Evolutionary conservation across 2,329 filamentous ascomycete species (phyloP).

Genomic region (Blumeriella jaapii): DNA sequence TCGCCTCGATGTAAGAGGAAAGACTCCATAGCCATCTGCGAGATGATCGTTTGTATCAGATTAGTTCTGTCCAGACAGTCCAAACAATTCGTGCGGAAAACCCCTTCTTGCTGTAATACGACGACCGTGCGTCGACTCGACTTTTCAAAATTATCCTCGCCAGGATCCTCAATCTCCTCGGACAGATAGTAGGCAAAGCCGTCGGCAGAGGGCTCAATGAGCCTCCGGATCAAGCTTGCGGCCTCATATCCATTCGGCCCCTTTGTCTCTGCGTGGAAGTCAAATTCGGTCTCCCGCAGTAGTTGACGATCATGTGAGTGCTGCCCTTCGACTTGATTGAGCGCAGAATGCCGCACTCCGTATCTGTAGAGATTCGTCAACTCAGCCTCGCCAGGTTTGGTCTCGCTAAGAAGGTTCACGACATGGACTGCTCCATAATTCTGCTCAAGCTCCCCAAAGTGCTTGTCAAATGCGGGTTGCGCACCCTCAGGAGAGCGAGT

Average conservation of each 20-base stretch:
- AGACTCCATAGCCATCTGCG: conserved; percentile 78
- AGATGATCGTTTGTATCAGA: conserved; percentile 89
- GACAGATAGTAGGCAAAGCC: conserved; percentile 88
- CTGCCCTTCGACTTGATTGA: conserved; percentile 48
- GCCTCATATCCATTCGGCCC: conserved; percentile 81
- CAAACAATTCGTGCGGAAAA: conserved; percentile 91
- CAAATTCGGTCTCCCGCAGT: conserved; percentile 75
- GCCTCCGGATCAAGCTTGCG: conserved; percentile 69
- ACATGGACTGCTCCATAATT: conserved; percentile 86
- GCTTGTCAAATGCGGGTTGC: conserved; percentile 89
- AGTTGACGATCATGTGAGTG: conserved; percentile 58
- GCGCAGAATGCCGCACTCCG: conserved; percentile 62
- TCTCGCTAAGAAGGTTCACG: conserved; percentile 84
- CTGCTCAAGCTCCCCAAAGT: conserved; percentile 78
- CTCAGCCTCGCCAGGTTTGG: conserved; percentile 77
- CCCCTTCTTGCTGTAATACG: conserved; percentile 83
- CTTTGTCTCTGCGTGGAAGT: conserved; percentile 91
- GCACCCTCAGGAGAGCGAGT: conserved; percentile 83
- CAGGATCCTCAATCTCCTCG: conserved; percentile 45
- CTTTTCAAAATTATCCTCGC: conserved; percentile 30
- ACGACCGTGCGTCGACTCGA: conserved; percentile 41
- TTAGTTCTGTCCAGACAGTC: conserved; percentile 96
- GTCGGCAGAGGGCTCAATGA: conserved; percentile 69
- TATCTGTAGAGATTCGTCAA: conserved; percentile 68
- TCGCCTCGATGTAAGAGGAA: conserved; percentile 67